phyloP scores from a whole-genome alignment of 2,329 filamentous ascomycete genomes.

The Botryosphaeria agaves region DNA sequence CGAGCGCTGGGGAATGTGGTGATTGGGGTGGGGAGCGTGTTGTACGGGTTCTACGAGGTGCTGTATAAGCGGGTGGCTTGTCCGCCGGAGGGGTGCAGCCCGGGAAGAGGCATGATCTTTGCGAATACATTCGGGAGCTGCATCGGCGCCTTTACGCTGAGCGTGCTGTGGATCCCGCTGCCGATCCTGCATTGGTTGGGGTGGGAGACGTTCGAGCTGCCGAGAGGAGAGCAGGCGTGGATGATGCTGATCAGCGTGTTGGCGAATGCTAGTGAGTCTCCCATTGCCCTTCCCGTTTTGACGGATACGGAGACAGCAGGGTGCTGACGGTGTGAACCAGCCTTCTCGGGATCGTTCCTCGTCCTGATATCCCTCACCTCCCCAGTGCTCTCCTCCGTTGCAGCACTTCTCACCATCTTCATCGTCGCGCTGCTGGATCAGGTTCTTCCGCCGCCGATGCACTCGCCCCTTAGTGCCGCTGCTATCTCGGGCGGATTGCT shows the following conservation, averaged over 20 bases:
- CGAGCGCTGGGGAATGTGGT: constrained; percentile 75
- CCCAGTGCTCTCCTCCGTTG: constrained; percentile 82
- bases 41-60: constrained; percentile 96
- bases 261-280: constrained; percentile 56
- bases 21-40: constrained; percentile 75
- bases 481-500: constrained; percentile 69
- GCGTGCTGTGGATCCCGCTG: constrained; percentile 81
- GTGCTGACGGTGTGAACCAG: constrained; percentile 11
- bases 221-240: constrained; percentile 58
- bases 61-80: constrained; percentile 89
- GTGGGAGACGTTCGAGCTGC: constrained; percentile 69
- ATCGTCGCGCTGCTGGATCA: constrained; percentile 87
- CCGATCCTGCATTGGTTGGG: constrained; percentile 66
- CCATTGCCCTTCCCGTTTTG: constrained; percentile 2
- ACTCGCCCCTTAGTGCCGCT: constrained; percentile 54
- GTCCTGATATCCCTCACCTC: constrained; percentile 85
- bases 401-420: constrained; percentile 89
- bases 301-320: no score
- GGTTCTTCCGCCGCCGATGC: constrained; percentile 50
- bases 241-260: constrained; percentile 67
- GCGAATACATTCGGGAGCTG: constrained; percentile 81
- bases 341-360: constrained; percentile 83
- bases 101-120: constrained; percentile 86
- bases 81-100: constrained; percentile 71
- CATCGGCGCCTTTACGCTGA: constrained; percentile 73